Conservation (phyloP, 345 rosid genomes). For the Citrus glauca region DNA sequence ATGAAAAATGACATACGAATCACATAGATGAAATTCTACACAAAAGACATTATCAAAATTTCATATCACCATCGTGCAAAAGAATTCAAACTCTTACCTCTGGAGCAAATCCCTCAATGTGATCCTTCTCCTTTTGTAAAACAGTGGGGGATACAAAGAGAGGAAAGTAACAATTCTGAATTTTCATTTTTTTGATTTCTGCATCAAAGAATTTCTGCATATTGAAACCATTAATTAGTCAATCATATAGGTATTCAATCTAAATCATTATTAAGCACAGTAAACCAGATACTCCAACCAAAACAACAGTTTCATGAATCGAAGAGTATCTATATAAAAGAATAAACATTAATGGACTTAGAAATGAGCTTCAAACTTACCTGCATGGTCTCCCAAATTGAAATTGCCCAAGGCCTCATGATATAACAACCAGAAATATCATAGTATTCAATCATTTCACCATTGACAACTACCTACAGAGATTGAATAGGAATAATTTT, state of each 20-base stretch:
- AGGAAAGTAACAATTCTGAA: constrained; percentile 93
- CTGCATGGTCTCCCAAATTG: constrained; percentile 93
- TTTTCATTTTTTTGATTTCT: constrained; percentile 88
- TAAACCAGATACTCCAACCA: background rate
- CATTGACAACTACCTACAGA: constrained; percentile 78
- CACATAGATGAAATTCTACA: background rate
- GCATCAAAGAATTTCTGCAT: constrained; percentile 83
- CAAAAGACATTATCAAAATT: background rate
- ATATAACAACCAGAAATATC: constrained; percentile 97
- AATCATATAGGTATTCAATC: background rate
- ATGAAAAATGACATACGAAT: background rate
- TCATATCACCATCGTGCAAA: background rate
- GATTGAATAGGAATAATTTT: background rate
- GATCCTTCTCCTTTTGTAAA: constrained; percentile 90
- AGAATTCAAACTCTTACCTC: constrained; percentile 50
- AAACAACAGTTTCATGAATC: background rate
- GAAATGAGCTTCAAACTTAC: constrained; percentile 35
- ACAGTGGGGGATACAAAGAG: constrained; percentile 89
- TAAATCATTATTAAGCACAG: background rate
- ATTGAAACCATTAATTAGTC: constrained; percentile 16
- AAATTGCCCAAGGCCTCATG: constrained; percentile 96
- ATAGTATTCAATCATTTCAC: constrained; percentile 94
- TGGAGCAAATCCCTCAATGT: constrained; percentile 92
- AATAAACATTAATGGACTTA: background rate
- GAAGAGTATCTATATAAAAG: background rate